Evolutionary conservation across 2,329 filamentous ascomycete genomes (phyloP), one percentile per base, ranked within the genome.

Genomic region (Coccinonectria pachysandricola): DNA sequence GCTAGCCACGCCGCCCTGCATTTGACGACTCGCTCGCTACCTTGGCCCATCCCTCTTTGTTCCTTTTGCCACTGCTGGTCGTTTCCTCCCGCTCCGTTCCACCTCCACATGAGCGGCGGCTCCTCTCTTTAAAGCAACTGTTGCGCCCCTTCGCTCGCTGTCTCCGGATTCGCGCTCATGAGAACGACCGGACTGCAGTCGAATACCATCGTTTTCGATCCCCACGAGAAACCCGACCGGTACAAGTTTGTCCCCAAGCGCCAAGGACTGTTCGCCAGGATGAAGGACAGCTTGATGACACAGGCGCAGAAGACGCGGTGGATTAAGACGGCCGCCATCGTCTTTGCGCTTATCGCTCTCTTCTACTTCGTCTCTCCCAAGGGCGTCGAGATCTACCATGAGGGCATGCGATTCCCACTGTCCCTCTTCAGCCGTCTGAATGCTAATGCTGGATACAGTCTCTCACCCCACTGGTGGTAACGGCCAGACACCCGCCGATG

Each of bases 251-350:
- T 59, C 43, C 56, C 60, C 40, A 59, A 57, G 48, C 56, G 62
- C 42, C 49, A 54, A 45, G 59, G 58, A 45, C 54, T 65, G 32
- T 53, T 74, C 50, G 59, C 63, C 54, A 71, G 61, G 42, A 55
- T 71, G 59, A 70, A 71, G 54, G 59, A 65, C 48, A 60, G 62
- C 48, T 68, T 62, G 54, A 71, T 73, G 63, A 68, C 71, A 36
- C 73, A 77, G 59, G 66, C 71, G 49, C 73, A 77, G 60, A 68
- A 66, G 53, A 63, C 71, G 39, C 70, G 75, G 50, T 79, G 72
- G 65, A 52, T 76, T 42, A 78, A 76, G 62, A 75, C 72, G 35
- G 68, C 65, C 44, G 71, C 70, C 39, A 70, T 79, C 38, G 56
- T 76, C 35, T 64, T 74, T 46, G 61, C 66, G 45, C 47, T 79